These are phyloP conservation scores for Colletotrichum liaoningense DNA, from an alignment of 2,329 filamentous ascomycete species.

Conservation along the genomic window DNA sequence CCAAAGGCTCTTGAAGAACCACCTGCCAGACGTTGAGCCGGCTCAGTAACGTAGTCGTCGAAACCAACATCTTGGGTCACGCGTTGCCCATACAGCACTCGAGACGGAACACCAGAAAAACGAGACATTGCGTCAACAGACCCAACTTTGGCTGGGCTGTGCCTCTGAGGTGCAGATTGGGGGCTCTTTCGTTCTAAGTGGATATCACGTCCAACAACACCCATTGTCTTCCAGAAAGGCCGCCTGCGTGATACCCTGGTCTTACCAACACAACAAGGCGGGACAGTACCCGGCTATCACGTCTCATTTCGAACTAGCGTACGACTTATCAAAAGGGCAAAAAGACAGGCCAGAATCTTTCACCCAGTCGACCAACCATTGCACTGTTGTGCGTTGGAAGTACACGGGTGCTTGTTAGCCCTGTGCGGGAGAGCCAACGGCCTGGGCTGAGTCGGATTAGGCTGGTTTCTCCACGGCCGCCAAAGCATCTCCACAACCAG, in stretches of 20 bases:
- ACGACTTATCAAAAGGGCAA: background rate
- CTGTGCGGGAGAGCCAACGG: constrained; percentile 19
- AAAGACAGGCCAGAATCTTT: background rate
- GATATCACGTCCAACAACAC: constrained; percentile 28
- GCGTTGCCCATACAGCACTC: constrained; percentile 3
- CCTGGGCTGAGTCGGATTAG: constrained; percentile 23
- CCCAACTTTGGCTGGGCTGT: constrained; percentile 1
- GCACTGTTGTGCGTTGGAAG: constrained; percentile 7
- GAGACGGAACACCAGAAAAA: constrained; percentile 6
- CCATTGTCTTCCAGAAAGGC: constrained; percentile 30
- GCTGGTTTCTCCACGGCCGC: constrained; percentile 34
- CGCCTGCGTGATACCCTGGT: constrained; percentile 23
- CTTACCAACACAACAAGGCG: constrained; percentile 17
- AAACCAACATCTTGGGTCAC: constrained; percentile 22
- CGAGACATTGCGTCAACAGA: constrained; percentile 27
- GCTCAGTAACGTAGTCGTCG: background rate
- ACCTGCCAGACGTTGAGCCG: background rate
- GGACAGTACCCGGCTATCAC: constrained; percentile 12
- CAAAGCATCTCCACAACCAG: constrained; percentile 32
- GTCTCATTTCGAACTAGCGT: constrained; percentile 28
- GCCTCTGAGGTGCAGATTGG: constrained; percentile 11
- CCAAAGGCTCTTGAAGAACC: background rate
- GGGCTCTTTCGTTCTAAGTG: constrained; percentile 17
- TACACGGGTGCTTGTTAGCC: constrained; percentile 10
- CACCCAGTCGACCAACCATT: constrained; percentile 1